Evolutionary conservation across 208 protist species (phyloP).

Genomic region (Leishmania amazonensis): DNA sequence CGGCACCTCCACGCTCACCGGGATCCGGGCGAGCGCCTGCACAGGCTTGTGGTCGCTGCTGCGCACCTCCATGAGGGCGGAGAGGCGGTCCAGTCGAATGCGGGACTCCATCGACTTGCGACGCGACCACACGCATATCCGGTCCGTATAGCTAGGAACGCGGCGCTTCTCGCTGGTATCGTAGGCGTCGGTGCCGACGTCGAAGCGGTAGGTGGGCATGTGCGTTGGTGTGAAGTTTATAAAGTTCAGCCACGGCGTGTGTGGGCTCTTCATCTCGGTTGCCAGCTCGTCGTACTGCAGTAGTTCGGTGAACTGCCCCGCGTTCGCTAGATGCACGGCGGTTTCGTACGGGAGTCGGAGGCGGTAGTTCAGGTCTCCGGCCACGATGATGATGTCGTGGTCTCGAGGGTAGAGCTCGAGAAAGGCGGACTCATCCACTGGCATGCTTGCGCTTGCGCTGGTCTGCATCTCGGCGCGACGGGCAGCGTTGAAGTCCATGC

Average conservation of each 20-base stretch:
- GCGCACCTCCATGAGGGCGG: constrained; percentile 52
- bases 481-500: constrained; percentile 84
- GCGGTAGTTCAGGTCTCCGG: constrained; percentile 95
- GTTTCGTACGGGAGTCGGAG: constrained; percentile 78
- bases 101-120: constrained; percentile 39
- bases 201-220: constrained; percentile 92
- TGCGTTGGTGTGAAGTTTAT: constrained; percentile 68
- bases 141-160: constrained; percentile 90
- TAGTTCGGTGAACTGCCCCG: constrained; percentile 42
- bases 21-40: constrained; percentile 57
- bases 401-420: constrained; percentile 67
- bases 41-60: constrained; percentile 91
- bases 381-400: constrained; percentile 90
- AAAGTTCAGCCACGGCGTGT: constrained; percentile 84
- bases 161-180: constrained; percentile 93
- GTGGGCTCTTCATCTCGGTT: constrained; percentile 61
- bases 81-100: constrained; percentile 48
- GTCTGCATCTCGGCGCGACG: constrained; percentile 46
- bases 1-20: constrained; percentile 67
- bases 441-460: constrained; percentile 21
- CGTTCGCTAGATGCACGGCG: constrained; percentile 47
- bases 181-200: constrained; percentile 88
- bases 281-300: constrained; percentile 85
- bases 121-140: constrained; percentile 73
- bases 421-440: constrained; percentile 22